Conservation (phyloP, 371 early-diverging fungal genomes). For the Mucor racemosus region DNA sequence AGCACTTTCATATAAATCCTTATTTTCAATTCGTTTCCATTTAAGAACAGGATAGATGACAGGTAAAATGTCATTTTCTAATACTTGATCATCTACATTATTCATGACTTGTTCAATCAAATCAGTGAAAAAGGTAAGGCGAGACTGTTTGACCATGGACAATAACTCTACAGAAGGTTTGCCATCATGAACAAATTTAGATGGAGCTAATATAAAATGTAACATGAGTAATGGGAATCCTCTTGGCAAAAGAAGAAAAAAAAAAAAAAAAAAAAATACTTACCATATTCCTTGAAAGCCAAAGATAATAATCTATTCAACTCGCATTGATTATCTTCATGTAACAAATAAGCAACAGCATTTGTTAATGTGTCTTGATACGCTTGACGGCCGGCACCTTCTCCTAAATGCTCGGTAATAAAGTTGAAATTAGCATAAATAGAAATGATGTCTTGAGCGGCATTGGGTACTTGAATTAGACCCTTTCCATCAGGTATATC, state of each 20-base stretch:
- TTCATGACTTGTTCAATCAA: constrained; percentile 59
- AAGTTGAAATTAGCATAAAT: constrained; percentile 51
- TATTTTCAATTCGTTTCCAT: constrained; percentile 50
- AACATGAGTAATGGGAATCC: no score
- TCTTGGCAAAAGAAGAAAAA: no score
- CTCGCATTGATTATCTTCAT: constrained; percentile 36
- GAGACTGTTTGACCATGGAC: constrained; percentile 47
- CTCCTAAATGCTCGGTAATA: constrained; percentile 43
- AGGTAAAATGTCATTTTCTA: constrained; percentile 57
- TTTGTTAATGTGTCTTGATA: constrained; percentile 56
- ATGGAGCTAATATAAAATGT: constrained; percentile 10
- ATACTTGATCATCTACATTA: constrained; percentile 45
- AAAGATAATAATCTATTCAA: constrained; percentile 38
- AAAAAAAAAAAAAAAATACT: not conserved
- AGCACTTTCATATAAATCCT: constrained; percentile 65
- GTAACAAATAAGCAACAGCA: constrained; percentile 46
- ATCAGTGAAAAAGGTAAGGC: constrained; percentile 58
- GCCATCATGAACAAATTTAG: constrained; percentile 21
- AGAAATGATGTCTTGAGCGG: constrained; percentile 44
- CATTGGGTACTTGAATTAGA: constrained; percentile 25
- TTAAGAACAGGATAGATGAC: constrained; percentile 62
- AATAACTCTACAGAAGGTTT: constrained; percentile 30
- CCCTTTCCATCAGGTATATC: constrained; percentile 46
- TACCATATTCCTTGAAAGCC: constrained; percentile 51
- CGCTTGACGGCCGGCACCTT: constrained; percentile 45